These are phyloP conservation scores for Magnolia officinalis DNA, from an alignment of 164 flowering plant genomes.

Conservation along the genomic window DNA sequence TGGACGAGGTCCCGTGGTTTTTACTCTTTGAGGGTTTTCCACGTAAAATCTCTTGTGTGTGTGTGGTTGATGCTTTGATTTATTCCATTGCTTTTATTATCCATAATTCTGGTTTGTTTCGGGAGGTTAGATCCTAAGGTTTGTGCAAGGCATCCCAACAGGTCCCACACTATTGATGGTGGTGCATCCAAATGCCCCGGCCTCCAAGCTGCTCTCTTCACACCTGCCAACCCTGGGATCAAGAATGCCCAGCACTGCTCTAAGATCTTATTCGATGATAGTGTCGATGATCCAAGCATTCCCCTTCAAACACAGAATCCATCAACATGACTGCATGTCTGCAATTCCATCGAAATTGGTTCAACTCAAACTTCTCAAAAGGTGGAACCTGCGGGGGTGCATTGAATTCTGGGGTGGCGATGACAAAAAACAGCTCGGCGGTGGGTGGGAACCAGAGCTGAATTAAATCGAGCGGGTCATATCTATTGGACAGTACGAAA, in stretches of 20 bases:
- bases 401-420: conserved; percentile 83
- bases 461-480: conserved; percentile 63
- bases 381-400: conserved; percentile 88
- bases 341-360: conserved; percentile 67
- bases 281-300: conserved; percentile 54
- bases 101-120: no score
- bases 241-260: conserved; percentile 69
- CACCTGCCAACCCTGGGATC: conserved; percentile 78
- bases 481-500: conserved; percentile 64
- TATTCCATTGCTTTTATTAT: no score
- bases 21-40: no score
- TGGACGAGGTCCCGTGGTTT: no score
- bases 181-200: conserved; percentile 89
- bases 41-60: no score
- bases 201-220: conserved; percentile 72
- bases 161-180: conserved; percentile 94
- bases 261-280: conserved; percentile 70
- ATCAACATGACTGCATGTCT: conserved; percentile 84
- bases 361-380: conserved; percentile 47
- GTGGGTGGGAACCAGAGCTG: conserved; percentile 55
- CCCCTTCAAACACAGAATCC: conserved; percentile 60
- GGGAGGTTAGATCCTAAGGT: no score
- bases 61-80: no score
- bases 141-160: no score
- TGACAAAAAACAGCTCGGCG: conserved; percentile 56